Conservation (phyloP, 495 filamentous ascomycete genomes). For the Hypoxylon fragiforme region DNA sequence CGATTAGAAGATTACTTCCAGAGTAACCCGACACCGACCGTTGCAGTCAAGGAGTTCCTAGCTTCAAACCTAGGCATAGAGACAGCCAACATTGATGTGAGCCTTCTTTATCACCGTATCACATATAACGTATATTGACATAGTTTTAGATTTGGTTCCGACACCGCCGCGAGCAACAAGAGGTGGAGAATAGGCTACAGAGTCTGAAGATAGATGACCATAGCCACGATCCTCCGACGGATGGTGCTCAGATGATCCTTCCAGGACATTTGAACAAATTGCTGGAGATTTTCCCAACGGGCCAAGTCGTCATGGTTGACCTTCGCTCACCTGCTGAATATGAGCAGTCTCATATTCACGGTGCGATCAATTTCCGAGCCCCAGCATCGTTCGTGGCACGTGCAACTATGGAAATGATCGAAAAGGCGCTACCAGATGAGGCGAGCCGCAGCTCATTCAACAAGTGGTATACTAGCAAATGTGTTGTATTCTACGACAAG, state of each 20-base stretch:
- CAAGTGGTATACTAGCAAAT: conserved; percentile 49
- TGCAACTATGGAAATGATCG: conserved; percentile 53
- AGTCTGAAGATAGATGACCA: conserved; percentile 41
- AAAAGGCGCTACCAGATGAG: conserved; percentile 49
- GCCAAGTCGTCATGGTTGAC: conserved; percentile 49
- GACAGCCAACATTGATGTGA: conserved; percentile 41
- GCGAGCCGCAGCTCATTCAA: conserved; percentile 47
- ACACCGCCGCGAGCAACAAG: conserved; percentile 47
- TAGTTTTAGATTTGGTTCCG: conserved; percentile 45
- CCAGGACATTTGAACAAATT: conserved; percentile 52
- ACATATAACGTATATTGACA: conserved; percentile 1
- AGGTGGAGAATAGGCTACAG: conserved; percentile 43
- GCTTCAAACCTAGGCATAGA: conserved; percentile 49
- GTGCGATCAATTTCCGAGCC: conserved; percentile 51
- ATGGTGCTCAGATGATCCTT: conserved; percentile 48
- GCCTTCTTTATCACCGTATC: neutral
- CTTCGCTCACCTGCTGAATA: conserved; percentile 48
- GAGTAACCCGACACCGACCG: conserved; percentile 41
- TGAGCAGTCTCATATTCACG: conserved; percentile 50
- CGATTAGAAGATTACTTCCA: conserved; percentile 51
- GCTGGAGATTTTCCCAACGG: conserved; percentile 49
- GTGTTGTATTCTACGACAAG: conserved; percentile 54
- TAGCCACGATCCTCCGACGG: conserved; percentile 21
- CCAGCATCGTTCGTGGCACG: conserved; percentile 46
- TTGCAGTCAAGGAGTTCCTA: conserved; percentile 43